Evolutionary conservation across 345 rosid species (phyloP).

Genomic region (Xanthoceras sorbifolium): DNA sequence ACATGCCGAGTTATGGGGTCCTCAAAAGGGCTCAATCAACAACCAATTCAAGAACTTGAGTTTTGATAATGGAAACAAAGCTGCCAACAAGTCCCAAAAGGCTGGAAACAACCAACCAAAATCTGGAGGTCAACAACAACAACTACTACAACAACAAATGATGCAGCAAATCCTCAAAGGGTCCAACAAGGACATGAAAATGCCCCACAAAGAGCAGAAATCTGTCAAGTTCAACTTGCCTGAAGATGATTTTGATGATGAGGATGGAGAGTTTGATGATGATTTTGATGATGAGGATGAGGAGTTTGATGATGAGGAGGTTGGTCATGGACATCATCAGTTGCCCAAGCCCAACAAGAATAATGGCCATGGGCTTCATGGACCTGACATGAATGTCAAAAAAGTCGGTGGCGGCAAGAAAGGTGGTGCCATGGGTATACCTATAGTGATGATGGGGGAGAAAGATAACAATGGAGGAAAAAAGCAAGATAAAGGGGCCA

Average conservation of each 20-base stretch:
- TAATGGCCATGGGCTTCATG: conserved; percentile 37
- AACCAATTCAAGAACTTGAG: conserved; percentile 58
- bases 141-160: conserved; percentile 41
- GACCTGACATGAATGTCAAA: conserved; percentile 25
- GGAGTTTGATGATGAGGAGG: conserved; percentile 54
- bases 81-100: conserved; percentile 51
- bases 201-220: conserved; percentile 54
- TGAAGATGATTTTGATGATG: conserved; percentile 43
- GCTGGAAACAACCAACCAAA: conserved; percentile 38
- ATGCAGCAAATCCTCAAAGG: conserved; percentile 57
- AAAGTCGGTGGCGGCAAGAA: conserved; percentile 41
- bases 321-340: conserved; percentile 41
- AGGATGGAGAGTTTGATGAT: conserved; percentile 43
- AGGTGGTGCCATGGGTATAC: conserved; percentile 52
- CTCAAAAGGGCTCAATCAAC: conserved; percentile 50
- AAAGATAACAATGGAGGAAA: conserved; percentile 27
- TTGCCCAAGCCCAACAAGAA: conserved; percentile 40
- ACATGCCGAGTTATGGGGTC: conserved; percentile 79
- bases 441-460: conserved; percentile 50
- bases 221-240: conserved; percentile 64
- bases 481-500: conserved; percentile 22
- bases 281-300: conserved; percentile 44
- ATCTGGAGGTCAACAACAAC: conserved; percentile 27
- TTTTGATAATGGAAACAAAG: conserved; percentile 29
- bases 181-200: conserved; percentile 37